These are phyloP conservation scores for Boletus subparvulus DNA, from an alignment of 768 basidiomycete species.

Conservation along the genomic window DNA sequence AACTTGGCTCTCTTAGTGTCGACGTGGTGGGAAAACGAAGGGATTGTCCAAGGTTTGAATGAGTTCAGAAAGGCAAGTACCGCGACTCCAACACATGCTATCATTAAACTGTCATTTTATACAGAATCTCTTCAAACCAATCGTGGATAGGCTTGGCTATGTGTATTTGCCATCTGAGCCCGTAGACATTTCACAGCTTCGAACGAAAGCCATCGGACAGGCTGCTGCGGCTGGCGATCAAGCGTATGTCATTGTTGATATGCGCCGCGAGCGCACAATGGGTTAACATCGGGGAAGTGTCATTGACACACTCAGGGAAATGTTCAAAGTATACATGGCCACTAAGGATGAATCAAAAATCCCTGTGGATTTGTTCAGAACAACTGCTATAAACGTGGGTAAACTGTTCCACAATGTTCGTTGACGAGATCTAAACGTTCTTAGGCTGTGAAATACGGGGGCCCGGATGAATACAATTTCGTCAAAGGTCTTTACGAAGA, in stretches of 20 bases:
- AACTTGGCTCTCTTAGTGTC: slow-evolving; percentile 54
- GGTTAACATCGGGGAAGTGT: slow-evolving; percentile 46
- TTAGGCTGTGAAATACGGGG: slow-evolving; percentile 74
- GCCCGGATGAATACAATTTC: slow-evolving; percentile 70
- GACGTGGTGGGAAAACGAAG: slow-evolving; percentile 83
- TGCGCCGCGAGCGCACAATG: background rate
- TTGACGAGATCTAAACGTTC: slow-evolving; percentile 2
- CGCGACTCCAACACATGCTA: background rate
- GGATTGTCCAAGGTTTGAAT: slow-evolving; percentile 52
- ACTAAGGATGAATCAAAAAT: slow-evolving; percentile 76
- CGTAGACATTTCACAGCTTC: slow-evolving; percentile 65
- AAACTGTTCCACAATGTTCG: background rate
- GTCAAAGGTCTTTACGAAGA: slow-evolving; percentile 67
- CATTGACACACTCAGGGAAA: slow-evolving; percentile 64
- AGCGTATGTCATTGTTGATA: slow-evolving; percentile 24
- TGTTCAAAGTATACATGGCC: slow-evolving; percentile 69
- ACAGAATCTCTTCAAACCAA: slow-evolving; percentile 66
- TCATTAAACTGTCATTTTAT: background rate
- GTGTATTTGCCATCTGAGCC: slow-evolving; percentile 67
- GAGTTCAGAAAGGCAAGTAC: slow-evolving; percentile 56
- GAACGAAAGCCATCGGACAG: slow-evolving; percentile 67
- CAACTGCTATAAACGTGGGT: slow-evolving; percentile 54
- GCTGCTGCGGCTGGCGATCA: slow-evolving; percentile 50
- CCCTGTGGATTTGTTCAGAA: slow-evolving; percentile 71
- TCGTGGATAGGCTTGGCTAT: slow-evolving; percentile 78